Evolutionary conservation across 371 early-diverging fungal species (phyloP).

Genomic region (Syncephalastrum sp.): DNA sequence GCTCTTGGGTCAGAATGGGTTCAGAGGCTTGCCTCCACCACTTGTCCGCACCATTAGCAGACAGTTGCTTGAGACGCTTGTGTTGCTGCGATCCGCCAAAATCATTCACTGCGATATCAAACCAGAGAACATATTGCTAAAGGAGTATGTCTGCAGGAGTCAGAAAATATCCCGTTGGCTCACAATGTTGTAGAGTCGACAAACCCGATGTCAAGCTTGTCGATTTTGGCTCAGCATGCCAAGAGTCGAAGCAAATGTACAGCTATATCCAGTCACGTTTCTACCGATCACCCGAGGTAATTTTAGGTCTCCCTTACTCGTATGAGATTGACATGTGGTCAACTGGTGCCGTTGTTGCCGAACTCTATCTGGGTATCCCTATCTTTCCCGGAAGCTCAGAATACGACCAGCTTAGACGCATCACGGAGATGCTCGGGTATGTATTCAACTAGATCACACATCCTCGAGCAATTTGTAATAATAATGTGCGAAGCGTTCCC

Average conservation of each 20-base stretch:
- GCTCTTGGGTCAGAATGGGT: conserved; percentile 87
- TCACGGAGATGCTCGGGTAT: conserved; percentile 84
- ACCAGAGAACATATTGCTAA: conserved; percentile 96
- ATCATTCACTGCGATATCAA: conserved; percentile 99
- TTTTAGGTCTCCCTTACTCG: conserved; percentile 88
- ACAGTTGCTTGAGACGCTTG: conserved; percentile 89
- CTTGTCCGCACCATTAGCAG: conserved; percentile 81
- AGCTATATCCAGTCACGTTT: conserved; percentile 97
- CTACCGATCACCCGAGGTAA: conserved; percentile 96
- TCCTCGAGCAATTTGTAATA: not conserved
- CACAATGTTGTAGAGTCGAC: conserved; percentile 48
- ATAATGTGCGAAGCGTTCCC: conserved; percentile 46
- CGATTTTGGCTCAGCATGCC: conserved; percentile 97
- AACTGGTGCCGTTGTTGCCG: conserved; percentile 98
- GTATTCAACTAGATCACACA: conserved; percentile 2
- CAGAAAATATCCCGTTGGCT: not conserved
- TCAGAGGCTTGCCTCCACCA: conserved; percentile 82
- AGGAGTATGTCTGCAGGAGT: conserved; percentile 51
- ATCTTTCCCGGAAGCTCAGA: conserved; percentile 93
- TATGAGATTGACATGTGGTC: conserved; percentile 99
- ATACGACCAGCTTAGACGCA: conserved; percentile 85
- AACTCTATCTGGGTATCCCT: conserved; percentile 89
- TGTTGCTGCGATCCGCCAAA: conserved; percentile 73
- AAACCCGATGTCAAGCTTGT: conserved; percentile 92
- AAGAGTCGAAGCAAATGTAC: conserved; percentile 79